Evolutionary conservation across 768 basidiomycete species (phyloP).

Genomic region (Termitomyces sp.): DNA sequence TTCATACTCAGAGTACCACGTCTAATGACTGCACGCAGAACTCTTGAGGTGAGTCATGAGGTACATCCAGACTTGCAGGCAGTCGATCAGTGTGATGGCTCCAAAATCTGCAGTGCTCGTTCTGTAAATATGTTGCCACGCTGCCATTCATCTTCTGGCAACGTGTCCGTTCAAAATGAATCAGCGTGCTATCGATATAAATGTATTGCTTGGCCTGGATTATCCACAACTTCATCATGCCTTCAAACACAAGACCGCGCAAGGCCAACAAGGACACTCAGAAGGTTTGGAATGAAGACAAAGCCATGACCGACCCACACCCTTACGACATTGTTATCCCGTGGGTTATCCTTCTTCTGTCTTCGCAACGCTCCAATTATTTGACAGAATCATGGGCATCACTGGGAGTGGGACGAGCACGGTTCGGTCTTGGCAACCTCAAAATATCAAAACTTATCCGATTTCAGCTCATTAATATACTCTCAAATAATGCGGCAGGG

Average conservation of each 20-base stretch:
- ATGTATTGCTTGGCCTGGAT: neutral
- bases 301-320: conserved; percentile 9
- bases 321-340: conserved; percentile 17
- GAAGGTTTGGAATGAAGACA: conserved; percentile 7
- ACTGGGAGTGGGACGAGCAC: conserved; percentile 17
- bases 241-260: conserved; percentile 4
- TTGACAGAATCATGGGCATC: conserved; percentile 11
- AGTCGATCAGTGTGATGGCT: neutral
- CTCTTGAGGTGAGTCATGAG: neutral
- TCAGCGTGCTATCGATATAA: conserved; percentile 4
- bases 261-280: conserved; percentile 1
- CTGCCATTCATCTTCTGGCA: neutral
- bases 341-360: conserved; percentile 4
- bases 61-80: neutral
- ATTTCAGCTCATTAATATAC: conserved; percentile 13
- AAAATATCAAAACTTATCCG: neutral
- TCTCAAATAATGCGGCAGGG: neutral
- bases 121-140: neutral
- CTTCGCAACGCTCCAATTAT: neutral
- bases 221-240: neutral
- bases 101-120: neutral
- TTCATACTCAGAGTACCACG: neutral
- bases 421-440: neutral
- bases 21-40: neutral
- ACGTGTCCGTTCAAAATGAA: neutral